Percentiles rank a stretch among this genome's conserved stretches.
Conservation (phyloP, 2,329 filamentous ascomycete species). For the Dendryphion nanum region DNA sequence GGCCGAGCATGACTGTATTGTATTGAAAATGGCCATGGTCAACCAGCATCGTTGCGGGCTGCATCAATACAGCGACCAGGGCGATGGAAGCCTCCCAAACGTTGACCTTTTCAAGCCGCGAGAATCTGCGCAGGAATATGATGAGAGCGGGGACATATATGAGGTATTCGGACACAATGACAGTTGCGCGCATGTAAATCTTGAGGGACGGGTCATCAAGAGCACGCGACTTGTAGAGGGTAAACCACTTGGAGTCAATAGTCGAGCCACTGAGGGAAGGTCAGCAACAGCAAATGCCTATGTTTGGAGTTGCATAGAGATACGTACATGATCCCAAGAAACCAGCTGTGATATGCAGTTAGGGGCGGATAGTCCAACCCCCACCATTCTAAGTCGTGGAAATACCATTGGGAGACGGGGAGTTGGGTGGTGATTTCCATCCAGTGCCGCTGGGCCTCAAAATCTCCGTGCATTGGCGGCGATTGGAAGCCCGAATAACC, state of each 20-base stretch:
- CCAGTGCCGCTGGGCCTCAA: slow-evolving; percentile 97
- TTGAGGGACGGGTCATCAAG: slow-evolving; percentile 77
- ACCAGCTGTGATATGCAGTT: slow-evolving; percentile 97
- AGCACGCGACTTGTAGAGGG: slow-evolving; percentile 77
- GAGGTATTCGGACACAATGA: slow-evolving; percentile 86
- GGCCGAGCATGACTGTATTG: slow-evolving; percentile 96
- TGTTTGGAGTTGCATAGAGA: too few relatives aligned
- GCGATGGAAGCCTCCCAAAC: slow-evolving; percentile 82
- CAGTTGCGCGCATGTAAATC: slow-evolving; percentile 93
- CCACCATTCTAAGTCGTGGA: slow-evolving; percentile 96
- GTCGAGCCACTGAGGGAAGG: slow-evolving; percentile 60
- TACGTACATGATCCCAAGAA: slow-evolving; percentile 75
- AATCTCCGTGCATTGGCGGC: slow-evolving; percentile 93
- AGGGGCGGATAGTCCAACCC: slow-evolving; percentile 96
- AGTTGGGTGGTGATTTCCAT: slow-evolving; percentile 94
- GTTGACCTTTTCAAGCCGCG: slow-evolving; percentile 72
- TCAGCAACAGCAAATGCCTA: slow-evolving; percentile 12
- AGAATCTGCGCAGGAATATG: slow-evolving; percentile 80
- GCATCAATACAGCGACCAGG: slow-evolving; percentile 85
- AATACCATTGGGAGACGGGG: slow-evolving; percentile 94
- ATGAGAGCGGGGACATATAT: slow-evolving; percentile 83
- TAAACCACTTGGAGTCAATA: slow-evolving; percentile 85
- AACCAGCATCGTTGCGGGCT: slow-evolving; percentile 84
- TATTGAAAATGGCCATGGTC: slow-evolving; percentile 98
- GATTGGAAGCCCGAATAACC: slow-evolving; percentile 85